phyloP scores from a whole-genome alignment of 495 filamentous ascomycete species.

The Trichoderma erinaceum region DNA sequence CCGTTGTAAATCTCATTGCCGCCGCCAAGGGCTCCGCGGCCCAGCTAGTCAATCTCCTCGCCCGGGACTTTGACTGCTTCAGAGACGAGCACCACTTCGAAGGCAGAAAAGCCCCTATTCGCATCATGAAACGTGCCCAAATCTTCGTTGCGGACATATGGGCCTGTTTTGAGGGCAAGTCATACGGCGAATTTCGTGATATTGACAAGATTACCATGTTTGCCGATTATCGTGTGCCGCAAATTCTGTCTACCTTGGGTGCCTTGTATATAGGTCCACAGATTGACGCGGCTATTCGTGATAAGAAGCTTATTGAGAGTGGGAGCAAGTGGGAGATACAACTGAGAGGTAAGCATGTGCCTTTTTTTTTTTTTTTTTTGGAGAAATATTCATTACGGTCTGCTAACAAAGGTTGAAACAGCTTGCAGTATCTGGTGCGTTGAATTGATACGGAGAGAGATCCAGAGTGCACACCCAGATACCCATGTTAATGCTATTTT shows the following conservation, averaged over 20 bases:
- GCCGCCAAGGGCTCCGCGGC: slow-evolving; percentile 75
- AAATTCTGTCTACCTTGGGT: slow-evolving; percentile 80
- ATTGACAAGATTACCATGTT: slow-evolving; percentile 98
- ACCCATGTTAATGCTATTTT: slow-evolving; percentile 76
- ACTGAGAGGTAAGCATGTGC: slow-evolving; percentile 54
- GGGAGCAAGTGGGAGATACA: slow-evolving; percentile 84
- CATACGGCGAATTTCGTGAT: slow-evolving; percentile 79
- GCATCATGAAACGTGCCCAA: slow-evolving; percentile 88
- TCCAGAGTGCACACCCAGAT: slow-evolving; percentile 63
- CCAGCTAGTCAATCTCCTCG: slow-evolving; percentile 73
- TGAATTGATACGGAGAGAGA: slow-evolving; percentile 82
- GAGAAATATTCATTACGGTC: slow-evolving; percentile 17
- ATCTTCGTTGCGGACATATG: slow-evolving; percentile 93
- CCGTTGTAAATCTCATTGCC: slow-evolving; percentile 65
- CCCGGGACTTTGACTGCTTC: slow-evolving; percentile 77
- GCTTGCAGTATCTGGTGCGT: slow-evolving; percentile 89
- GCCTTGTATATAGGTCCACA: slow-evolving; percentile 78
- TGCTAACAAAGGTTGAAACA: slow-evolving; percentile 18
- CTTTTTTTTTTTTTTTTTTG: no score
- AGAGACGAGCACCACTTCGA: slow-evolving; percentile 71
- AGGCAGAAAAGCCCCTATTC: slow-evolving; percentile 57
- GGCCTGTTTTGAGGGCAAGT: slow-evolving; percentile 82
- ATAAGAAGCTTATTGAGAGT: slow-evolving; percentile 54
- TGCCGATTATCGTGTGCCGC: slow-evolving; percentile 94
- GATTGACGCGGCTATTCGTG: slow-evolving; percentile 61